A percentile compares a stretch with the other conserved stretches of the same genome.
Evolutionary conservation across 345 rosid species (phyloP).

Genomic region (Balakata baccata): DNA sequence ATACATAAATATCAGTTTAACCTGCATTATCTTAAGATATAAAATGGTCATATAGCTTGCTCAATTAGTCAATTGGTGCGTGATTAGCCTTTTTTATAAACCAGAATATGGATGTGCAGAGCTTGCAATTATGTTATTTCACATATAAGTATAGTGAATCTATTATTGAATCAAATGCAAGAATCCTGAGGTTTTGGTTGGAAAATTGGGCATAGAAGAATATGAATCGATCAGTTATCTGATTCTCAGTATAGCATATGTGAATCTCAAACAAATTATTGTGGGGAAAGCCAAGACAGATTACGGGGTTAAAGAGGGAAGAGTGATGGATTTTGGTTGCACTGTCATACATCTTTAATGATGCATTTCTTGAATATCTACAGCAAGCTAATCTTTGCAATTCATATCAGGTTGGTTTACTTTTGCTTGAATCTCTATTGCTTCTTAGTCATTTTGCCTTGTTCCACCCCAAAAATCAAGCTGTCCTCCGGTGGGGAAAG

Average conservation of each 20-base stretch:
- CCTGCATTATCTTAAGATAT: neutral
- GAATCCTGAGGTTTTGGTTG: neutral
- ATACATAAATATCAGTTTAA: neutral
- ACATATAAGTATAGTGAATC: neutral
- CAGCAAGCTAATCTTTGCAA: neutral
- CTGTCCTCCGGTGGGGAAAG: slow-evolving; percentile 77
- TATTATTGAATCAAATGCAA: neutral
- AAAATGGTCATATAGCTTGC: neutral
- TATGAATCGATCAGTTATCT: neutral
- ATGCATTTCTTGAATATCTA: neutral
- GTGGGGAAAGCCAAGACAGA: neutral
- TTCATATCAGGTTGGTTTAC: slow-evolving; percentile 52
- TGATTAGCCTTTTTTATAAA: neutral
- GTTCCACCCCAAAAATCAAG: slow-evolving; percentile 70
- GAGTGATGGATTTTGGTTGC: neutral
- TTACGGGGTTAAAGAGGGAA: neutral
- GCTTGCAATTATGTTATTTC: neutral
- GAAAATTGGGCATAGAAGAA: neutral
- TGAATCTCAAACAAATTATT: neutral
- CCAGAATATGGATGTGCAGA: neutral
- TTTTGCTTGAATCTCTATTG: slow-evolving; percentile 58
- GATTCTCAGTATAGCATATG: neutral
- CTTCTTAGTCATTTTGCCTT: slow-evolving; percentile 67
- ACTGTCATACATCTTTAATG: neutral
- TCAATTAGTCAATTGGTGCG: neutral